These are phyloP conservation scores for Colletotrichum sp. DNA, from an alignment of 2,329 filamentous ascomycete species.

Conservation along the genomic window DNA sequence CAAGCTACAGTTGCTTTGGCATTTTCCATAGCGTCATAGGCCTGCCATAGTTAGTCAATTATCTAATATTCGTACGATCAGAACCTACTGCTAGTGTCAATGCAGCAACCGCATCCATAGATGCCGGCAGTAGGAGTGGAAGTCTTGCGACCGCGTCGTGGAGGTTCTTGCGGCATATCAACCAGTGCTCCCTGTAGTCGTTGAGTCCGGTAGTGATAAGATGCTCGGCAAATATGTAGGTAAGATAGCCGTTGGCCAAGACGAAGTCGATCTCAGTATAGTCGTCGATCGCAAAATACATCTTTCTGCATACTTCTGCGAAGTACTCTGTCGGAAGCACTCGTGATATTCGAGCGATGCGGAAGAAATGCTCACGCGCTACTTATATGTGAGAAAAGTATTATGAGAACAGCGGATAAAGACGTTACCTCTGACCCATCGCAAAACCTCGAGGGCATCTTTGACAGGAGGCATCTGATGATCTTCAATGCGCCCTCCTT, in stretches of 20 bases:
- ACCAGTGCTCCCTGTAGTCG: constrained; percentile 26
- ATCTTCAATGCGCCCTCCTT: too few relatives aligned
- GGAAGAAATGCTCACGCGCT: constrained; percentile 24
- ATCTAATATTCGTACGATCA: not conserved
- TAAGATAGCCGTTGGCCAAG: constrained; percentile 38
- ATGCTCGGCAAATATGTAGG: constrained; percentile 38
- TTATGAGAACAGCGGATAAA: not conserved
- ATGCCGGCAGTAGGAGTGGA: constrained; percentile 34
- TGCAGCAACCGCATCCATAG: constrained; percentile 36
- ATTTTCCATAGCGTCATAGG: constrained; percentile 36
- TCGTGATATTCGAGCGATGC: constrained; percentile 33
- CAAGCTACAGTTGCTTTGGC: constrained; percentile 35
- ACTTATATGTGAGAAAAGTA: not conserved
- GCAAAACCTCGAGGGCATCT: not conserved
- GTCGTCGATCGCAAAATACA: constrained; percentile 39
- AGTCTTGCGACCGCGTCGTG: not conserved
- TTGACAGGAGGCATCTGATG: not conserved
- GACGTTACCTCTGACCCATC: not conserved
- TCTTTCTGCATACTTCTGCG: constrained; percentile 33
- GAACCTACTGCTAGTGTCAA: not conserved
- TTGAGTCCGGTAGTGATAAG: constrained; percentile 25
- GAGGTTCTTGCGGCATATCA: constrained; percentile 31
- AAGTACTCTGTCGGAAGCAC: constrained; percentile 36
- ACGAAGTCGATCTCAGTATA: constrained; percentile 36
- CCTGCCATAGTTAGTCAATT: constrained; percentile 34